Percentiles rank a stretch among this genome's conserved stretches.
phyloP scores from a whole-genome alignment of 164 flowering plant genomes.

The Stephania yunnanensis region DNA sequence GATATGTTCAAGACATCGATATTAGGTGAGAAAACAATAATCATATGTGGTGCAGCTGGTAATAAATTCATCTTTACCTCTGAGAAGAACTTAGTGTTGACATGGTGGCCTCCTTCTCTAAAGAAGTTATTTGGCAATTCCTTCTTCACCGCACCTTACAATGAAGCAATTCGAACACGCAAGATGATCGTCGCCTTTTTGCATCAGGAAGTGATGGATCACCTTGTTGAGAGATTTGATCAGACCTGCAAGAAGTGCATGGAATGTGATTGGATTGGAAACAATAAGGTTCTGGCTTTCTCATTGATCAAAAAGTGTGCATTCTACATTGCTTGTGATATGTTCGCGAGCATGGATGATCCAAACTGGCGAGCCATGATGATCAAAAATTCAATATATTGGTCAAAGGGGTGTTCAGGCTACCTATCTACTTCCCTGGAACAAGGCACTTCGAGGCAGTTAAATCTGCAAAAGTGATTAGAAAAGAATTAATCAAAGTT shows the following conservation, averaged over 20 bases:
- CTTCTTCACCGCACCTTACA: slow-evolving; percentile 18
- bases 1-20: slow-evolving; percentile 16
- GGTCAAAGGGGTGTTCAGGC: slow-evolving; percentile 14
- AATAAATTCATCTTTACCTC: slow-evolving; percentile 19
- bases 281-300: slow-evolving; percentile 14
- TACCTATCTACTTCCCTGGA: slow-evolving; percentile 17
- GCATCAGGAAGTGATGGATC: slow-evolving; percentile 15
- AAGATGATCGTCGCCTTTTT: slow-evolving; percentile 12
- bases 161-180: slow-evolving; percentile 10
- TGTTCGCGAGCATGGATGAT: slow-evolving; percentile 17
- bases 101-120: slow-evolving; percentile 22
- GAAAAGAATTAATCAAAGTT: slow-evolving; percentile 14
- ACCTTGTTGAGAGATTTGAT: slow-evolving; percentile 15
- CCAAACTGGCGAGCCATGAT: slow-evolving; percentile 8
- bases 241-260: slow-evolving; percentile 17
- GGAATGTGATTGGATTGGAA: slow-evolving; percentile 13
- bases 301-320: slow-evolving; percentile 16
- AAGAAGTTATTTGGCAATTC: slow-evolving; percentile 16
- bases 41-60: slow-evolving; percentile 12
- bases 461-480: slow-evolving; percentile 8
- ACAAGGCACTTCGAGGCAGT: slow-evolving; percentile 18
- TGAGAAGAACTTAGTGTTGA: slow-evolving; percentile 16
- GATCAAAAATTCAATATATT: slow-evolving; percentile 14
- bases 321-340: slow-evolving; percentile 11
- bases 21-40: slow-evolving; percentile 9